Conservation (phyloP, 495 filamentous ascomycete species). For the Sphaerosporella brunnea region DNA sequence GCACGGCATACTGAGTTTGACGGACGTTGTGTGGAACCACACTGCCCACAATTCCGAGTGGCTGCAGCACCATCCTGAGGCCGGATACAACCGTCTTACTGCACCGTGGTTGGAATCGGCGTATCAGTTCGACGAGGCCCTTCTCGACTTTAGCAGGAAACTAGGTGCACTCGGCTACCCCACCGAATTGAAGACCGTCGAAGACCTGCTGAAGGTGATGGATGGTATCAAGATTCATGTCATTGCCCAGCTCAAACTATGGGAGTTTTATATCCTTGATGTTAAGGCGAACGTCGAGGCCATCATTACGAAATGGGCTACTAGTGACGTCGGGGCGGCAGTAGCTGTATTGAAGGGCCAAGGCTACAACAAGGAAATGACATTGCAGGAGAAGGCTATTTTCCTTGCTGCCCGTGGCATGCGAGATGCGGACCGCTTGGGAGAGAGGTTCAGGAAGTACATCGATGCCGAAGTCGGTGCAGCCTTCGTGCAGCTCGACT, state of each 20-base stretch:
- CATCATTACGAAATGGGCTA: slow-evolving; percentile 48
- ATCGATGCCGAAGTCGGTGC: slow-evolving; percentile 52
- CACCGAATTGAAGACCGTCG: slow-evolving; percentile 46
- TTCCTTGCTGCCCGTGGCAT: slow-evolving; percentile 42
- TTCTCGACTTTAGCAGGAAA: slow-evolving; percentile 58
- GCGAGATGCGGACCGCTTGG: slow-evolving; percentile 48
- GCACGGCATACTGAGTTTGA: slow-evolving; percentile 69
- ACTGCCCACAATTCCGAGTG: slow-evolving; percentile 91
- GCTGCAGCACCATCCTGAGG: slow-evolving; percentile 86
- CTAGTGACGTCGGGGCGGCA: neutral
- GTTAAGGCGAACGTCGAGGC: slow-evolving; percentile 53
- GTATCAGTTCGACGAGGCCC: slow-evolving; percentile 64
- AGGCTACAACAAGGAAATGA: slow-evolving; percentile 32
- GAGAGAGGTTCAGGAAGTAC: slow-evolving; percentile 54
- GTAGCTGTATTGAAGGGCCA: slow-evolving; percentile 17
- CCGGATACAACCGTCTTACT: slow-evolving; percentile 84
- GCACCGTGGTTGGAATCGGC: slow-evolving; percentile 87
- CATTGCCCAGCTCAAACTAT: slow-evolving; percentile 56
- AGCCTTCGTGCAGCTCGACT: slow-evolving; percentile 47
- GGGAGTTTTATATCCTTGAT: slow-evolving; percentile 84
- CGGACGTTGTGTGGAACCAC: slow-evolving; percentile 97
- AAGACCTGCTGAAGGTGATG: slow-evolving; percentile 71
- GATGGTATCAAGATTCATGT: slow-evolving; percentile 64
- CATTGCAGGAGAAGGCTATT: slow-evolving; percentile 41
- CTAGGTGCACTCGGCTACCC: slow-evolving; percentile 53